Percentiles rank a stretch among this genome's conserved stretches.
Evolutionary conservation across 139 green algal genomes (phyloP).

Genomic region (Chlamydomonas eustigma): DNA sequence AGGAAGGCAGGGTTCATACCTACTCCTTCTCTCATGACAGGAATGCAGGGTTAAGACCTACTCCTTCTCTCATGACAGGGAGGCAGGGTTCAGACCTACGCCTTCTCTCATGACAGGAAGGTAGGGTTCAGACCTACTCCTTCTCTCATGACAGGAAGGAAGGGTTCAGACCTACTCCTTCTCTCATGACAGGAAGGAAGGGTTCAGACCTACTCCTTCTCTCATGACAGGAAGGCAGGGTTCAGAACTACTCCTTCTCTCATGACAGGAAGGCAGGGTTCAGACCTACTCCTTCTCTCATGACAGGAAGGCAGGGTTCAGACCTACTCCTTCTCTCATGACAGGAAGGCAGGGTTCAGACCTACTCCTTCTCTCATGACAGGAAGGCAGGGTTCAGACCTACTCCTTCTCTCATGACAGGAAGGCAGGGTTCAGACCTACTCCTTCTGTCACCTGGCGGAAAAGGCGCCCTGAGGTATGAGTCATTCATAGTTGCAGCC

Average conservation of each 20-base stretch:
- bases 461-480: conserved; percentile 38
- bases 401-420: not conserved
- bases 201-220: not conserved
- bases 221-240: not conserved
- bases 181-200: not conserved
- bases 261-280: not conserved
- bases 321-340: not conserved
- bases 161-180: conserved; percentile 36
- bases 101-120: too few species aligned
- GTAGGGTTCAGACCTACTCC: not conserved
- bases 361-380: not conserved
- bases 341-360: not conserved
- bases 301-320: not conserved
- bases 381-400: not conserved
- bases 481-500: conserved; percentile 67
- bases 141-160: conserved; percentile 19
- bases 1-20: not conserved
- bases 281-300: too few species aligned
- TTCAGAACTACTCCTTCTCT: not conserved
- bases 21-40: not conserved
- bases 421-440: not conserved
- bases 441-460: conserved; percentile 15
- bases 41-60: not conserved
- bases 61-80: not conserved
- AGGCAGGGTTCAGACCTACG: not conserved